A percentile compares a stretch with the other conserved stretches of the same genome.
Conservation (phyloP, 495 filamentous ascomycete genomes). For the Cercophora sp. region DNA sequence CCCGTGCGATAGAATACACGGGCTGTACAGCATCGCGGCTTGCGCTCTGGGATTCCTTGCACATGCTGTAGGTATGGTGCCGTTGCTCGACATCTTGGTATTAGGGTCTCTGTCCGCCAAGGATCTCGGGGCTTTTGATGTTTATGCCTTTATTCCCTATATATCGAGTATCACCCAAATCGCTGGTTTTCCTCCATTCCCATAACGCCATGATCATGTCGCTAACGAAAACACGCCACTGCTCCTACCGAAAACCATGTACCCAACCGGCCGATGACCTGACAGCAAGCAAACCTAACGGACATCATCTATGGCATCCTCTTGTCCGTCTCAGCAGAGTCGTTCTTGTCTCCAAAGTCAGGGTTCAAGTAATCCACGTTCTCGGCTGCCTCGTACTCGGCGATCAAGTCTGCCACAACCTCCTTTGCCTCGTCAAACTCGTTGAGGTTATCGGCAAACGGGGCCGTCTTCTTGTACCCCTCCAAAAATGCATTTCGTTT, state of each 20-base stretch:
- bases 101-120: too few species aligned
- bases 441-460: constrained; percentile 82
- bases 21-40: constrained; percentile 10
- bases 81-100: too few species aligned
- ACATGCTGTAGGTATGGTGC: too few species aligned
- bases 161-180: too few species aligned
- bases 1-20: constrained; percentile 5
- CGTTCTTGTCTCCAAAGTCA: constrained; percentile 47
- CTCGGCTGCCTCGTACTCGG: constrained; percentile 95
- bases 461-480: constrained; percentile 87
- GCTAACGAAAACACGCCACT: neutral
- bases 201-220: neutral
- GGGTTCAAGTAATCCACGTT: constrained; percentile 79
- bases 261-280: neutral
- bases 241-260: neutral
- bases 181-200: neutral
- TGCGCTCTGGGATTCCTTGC: too few species aligned
- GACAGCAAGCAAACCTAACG: too few species aligned
- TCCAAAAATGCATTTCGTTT: constrained; percentile 97
- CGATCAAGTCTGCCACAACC: constrained; percentile 81
- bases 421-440: constrained; percentile 94
- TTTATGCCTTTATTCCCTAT: too few species aligned
- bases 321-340: constrained; percentile 44
- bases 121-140: too few species aligned
- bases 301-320: constrained; percentile 35